Evolutionary conservation across 106 monocot genomes (phyloP).

Genomic region (Apostasia shenzhenica): DNA sequence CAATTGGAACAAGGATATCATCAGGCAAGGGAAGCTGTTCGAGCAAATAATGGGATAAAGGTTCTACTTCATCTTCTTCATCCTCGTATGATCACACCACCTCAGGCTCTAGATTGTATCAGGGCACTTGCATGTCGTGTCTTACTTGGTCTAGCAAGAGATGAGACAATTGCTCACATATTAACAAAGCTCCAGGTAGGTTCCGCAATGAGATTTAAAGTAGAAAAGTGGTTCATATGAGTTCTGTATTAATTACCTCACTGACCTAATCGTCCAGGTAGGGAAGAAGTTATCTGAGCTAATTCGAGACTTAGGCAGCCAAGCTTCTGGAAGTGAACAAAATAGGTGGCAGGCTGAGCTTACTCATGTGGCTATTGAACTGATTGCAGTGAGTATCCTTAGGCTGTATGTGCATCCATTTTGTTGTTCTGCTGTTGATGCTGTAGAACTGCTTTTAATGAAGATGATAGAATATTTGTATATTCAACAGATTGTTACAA

Average conservation of each 20-base stretch:
- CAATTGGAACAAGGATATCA: conserved; percentile 91
- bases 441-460: no score
- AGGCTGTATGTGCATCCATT: not conserved
- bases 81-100: conserved; percentile 80
- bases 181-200: conserved; percentile 88
- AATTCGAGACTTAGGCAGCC: conserved; percentile 78
- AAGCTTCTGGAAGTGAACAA: conserved; percentile 63
- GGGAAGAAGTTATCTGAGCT: conserved; percentile 97
- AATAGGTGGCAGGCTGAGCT: conserved; percentile 92
- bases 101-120: conserved; percentile 67
- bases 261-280: conserved; percentile 37
- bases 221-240: not conserved
- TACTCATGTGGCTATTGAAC: conserved; percentile 86
- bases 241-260: not conserved
- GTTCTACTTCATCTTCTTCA: conserved; percentile 88
- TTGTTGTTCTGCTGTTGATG: not conserved
- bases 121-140: conserved; percentile 92
- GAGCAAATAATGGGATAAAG: conserved; percentile 96
- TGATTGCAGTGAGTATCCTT: conserved; percentile 65
- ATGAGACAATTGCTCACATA: conserved; percentile 93
- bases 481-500: conserved; percentile 69
- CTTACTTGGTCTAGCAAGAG: conserved; percentile 90
- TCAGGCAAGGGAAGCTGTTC: conserved; percentile 89
- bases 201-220: not conserved
- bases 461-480: no score